Base-by-base conservation (phyloP, 2,329 filamentous ascomycete species). In the Paraphaeosphaeria minitans region DNA sequence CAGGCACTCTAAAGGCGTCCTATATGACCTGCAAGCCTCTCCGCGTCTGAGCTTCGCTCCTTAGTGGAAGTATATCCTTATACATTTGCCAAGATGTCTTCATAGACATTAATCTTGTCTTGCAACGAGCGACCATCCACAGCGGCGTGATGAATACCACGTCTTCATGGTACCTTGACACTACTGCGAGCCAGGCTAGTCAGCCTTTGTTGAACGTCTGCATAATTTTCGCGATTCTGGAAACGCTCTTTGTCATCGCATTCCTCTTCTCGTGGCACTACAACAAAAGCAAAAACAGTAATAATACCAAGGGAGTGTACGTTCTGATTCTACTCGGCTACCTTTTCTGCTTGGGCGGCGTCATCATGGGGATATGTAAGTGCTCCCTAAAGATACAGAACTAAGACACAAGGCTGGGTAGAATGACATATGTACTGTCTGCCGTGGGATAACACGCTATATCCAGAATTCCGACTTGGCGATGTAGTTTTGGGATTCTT, bases 261-360 rank as follows among this genome's bases (percentile, higher is more conserved):
- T 68, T 66, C 51, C 39, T 66, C 29, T 58, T 66, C 12, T 68
- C 66, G 7, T 64, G 64, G 64, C 58, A 65, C 45, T 61, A 58
- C 54, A 68, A 66, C 53, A 60, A 37, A 22, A 48, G 41, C 21
- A 57, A 53, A 46, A 62, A 45, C 46, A 63, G 35, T 51, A 59
- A 58, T 29, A 63, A 60, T 21, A 61, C 47, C 42, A 61, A 58
- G 22, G 47, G 55, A 1, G 55, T 64, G 2, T 62, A 57, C 29
- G 45, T 41, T 27, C 43, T 66, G 12, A 60, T 68, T 1, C 48
- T 66, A 14, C 21, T 58, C 4, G 62, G 57, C 24, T 68, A 66
- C 35, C 37, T 66, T 4, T 66, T 66, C 56, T 63, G 57, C 53
- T 62, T 66, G 31, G 61, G 52, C 13, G 64, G 64, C n/a, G 53